Conservation (phyloP, 2,329 filamentous ascomycete genomes). For the Alternaria rosae region DNA sequence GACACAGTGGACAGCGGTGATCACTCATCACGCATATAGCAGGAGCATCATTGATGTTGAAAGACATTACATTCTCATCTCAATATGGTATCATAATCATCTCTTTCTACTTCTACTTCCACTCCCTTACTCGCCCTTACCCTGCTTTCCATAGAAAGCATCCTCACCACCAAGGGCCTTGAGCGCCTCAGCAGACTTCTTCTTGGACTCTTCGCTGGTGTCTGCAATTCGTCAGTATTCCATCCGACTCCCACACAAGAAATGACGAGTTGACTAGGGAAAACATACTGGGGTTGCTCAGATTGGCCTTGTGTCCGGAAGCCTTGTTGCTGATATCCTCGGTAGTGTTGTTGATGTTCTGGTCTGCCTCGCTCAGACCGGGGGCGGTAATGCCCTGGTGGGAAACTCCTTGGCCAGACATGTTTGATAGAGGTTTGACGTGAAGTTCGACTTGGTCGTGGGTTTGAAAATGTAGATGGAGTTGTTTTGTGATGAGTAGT, state of each 20-base stretch:
- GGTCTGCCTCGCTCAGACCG: slow-evolving; percentile 25
- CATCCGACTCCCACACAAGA: too few species aligned
- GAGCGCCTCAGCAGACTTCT: slow-evolving; percentile 53
- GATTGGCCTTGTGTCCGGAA: slow-evolving; percentile 57
- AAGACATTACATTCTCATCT: not conserved
- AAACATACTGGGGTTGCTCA: slow-evolving; percentile 60
- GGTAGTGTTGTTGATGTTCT: slow-evolving; percentile 33
- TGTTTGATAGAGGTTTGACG: not conserved
- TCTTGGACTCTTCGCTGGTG: slow-evolving; percentile 50
- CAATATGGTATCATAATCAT: slow-evolving; percentile 3
- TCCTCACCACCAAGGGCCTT: slow-evolving; percentile 54
- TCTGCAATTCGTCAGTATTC: slow-evolving; percentile 9
- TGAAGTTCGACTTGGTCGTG: not conserved
- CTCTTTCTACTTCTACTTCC: too few species aligned
- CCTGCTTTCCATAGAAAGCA: slow-evolving; percentile 54
- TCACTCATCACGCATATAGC: too few species aligned
- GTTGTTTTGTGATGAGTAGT: not conserved
- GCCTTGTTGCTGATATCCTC: slow-evolving; percentile 30
- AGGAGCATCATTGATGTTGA: not conserved
- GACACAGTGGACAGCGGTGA: too few species aligned
- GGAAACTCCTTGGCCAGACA: slow-evolving; percentile 13
- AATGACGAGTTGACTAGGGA: too few species aligned
- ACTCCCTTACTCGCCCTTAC: slow-evolving; percentile 50
- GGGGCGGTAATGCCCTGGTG: slow-evolving; percentile 26
- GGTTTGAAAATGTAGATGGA: not conserved